Evolutionary conservation across 176 grass and related monocot genomes (phyloP), one percentile per base, ranked within the genome.

Genomic region (Typha latifolia): DNA sequence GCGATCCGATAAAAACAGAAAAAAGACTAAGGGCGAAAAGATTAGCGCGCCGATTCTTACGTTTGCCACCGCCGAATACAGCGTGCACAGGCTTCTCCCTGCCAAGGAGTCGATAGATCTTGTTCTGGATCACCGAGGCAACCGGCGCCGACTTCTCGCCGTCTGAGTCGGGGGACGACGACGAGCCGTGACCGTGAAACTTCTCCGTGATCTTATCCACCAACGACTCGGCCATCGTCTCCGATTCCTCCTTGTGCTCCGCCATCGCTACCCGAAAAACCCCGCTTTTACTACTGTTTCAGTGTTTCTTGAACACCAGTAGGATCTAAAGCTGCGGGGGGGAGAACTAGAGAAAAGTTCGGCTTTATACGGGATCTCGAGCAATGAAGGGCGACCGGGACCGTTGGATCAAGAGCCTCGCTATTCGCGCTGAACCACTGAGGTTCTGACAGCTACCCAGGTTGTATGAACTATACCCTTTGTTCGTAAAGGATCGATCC

Each of bases 181-280:
- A 90, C 13, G 87, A 85, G 2, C 59, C 86, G 65, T 43, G 37
- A 10, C 37, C 37, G 37, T 10, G 37, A 10, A 90, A 47, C 79
- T 95, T 81, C 0, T 79, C 83, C 16, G 82, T 78, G 61, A 90
- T 79, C 83, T 95, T 87, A 65, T 90, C 87, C 84, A 87, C 73
- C 70, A 78, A 0, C 18, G 84, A 87, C 75, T 84, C 82, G 62
- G 16, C 5, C 69, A 71, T 62, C 37, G 37, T 43, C 37, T 43
- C 37, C 37, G 37, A 43, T 49, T 88, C 90, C 83, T 90, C 91
- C 87, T 90, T 87, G 63, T 85, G 76, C 70, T 96, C 91, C 68
- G 91, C 78, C 91, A 96, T 96, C 65, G 62, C 59, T 49, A 16
- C 37, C 37, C 37, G 2, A 1, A 21, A 22, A 59, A 11, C 63